Percentiles rank a stretch among this genome's conserved stretches.
These are phyloP conservation scores for Cephalotrichum gorgonifer DNA, from an alignment of 2,329 filamentous ascomycete genomes.

Conservation along the genomic window DNA sequence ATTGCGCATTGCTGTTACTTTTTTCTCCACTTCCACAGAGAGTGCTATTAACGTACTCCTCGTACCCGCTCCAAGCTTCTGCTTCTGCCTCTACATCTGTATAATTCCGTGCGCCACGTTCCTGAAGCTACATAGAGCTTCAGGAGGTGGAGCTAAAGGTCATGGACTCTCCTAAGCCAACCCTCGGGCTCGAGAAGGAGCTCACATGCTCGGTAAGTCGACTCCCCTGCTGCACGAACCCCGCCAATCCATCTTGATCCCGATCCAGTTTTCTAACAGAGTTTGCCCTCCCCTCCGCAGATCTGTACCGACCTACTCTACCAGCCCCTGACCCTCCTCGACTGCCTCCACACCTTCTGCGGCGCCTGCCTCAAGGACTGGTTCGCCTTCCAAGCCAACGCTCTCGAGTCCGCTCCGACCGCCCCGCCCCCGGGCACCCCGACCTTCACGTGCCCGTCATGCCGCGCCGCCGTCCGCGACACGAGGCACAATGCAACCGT, in stretches of 20 bases:
- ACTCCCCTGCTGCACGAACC: slow-evolving; percentile 4
- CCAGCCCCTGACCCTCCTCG: slow-evolving; percentile 81
- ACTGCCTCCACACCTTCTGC: slow-evolving; percentile 94
- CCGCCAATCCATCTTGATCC: neutral
- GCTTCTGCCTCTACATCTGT: too few relatives aligned
- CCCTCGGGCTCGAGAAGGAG: slow-evolving; percentile 78
- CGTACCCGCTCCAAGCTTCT: too few relatives aligned
- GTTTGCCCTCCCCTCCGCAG: slow-evolving; percentile 30
- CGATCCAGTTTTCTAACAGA: neutral
- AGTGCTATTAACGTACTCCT: too few relatives aligned
- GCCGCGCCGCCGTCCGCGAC: slow-evolving; percentile 74
- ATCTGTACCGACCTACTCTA: slow-evolving; percentile 95
- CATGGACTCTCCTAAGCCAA: slow-evolving; percentile 42
- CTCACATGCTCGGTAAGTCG: slow-evolving; percentile 81
- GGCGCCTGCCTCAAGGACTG: slow-evolving; percentile 92
- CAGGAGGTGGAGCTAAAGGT: too few relatives aligned
- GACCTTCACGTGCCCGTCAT: slow-evolving; percentile 83
- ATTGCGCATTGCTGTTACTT: too few relatives aligned
- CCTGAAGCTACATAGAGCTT: too few relatives aligned
- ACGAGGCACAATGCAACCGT: slow-evolving; percentile 87
- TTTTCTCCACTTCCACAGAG: too few relatives aligned
- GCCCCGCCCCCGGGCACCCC: slow-evolving; percentile 35
- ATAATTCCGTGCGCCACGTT: too few relatives aligned
- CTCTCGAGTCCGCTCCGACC: slow-evolving; percentile 39
- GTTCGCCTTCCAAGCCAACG: slow-evolving; percentile 71